Evolutionary conservation across 805 yeast genomes (phyloP).

Genomic region (Sungouiella blattae): DNA sequence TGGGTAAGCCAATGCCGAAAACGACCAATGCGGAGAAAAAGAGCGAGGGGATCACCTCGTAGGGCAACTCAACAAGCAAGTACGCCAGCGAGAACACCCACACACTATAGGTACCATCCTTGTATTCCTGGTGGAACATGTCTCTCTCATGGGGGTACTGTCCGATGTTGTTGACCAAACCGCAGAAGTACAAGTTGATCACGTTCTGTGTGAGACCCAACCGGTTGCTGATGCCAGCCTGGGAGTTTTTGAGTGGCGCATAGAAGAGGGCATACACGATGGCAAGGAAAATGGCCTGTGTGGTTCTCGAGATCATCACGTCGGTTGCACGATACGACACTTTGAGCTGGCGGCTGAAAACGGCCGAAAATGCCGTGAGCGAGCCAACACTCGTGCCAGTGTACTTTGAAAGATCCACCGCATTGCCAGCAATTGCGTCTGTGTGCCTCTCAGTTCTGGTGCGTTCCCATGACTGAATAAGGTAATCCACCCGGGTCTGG

Average conservation of each 20-base stretch:
- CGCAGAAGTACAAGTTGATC: slow-evolving; percentile 69
- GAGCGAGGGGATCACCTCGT: slow-evolving; percentile 57
- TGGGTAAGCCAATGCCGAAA: slow-evolving; percentile 69
- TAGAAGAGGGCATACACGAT: slow-evolving; percentile 65
- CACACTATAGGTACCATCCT: slow-evolving; percentile 67
- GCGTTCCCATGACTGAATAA: slow-evolving; percentile 19
- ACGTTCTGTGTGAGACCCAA: slow-evolving; percentile 76
- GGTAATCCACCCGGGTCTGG: slow-evolving; percentile 19
- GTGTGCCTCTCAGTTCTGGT: slow-evolving; percentile 30
- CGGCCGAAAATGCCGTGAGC: slow-evolving; percentile 24
- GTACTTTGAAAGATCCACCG: slow-evolving; percentile 42
- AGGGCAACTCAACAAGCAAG: slow-evolving; percentile 61
- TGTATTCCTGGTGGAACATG: slow-evolving; percentile 74
- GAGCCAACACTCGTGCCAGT: slow-evolving; percentile 12
- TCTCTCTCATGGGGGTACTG: slow-evolving; percentile 71
- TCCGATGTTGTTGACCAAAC: slow-evolving; percentile 74
- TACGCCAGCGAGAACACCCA: slow-evolving; percentile 61
- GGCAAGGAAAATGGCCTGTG: slow-evolving; percentile 63
- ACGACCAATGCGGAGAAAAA: slow-evolving; percentile 61
- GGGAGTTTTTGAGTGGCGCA: slow-evolving; percentile 35
- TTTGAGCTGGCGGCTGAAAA: slow-evolving; percentile 31
- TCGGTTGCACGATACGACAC: slow-evolving; percentile 43
- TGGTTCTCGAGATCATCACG: slow-evolving; percentile 58
- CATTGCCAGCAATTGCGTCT: neutral
- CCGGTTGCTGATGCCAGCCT: slow-evolving; percentile 58